These are phyloP conservation scores for Spathaspora sp. DNA, from an alignment of 805 yeast genomes.

Conservation along the genomic window DNA sequence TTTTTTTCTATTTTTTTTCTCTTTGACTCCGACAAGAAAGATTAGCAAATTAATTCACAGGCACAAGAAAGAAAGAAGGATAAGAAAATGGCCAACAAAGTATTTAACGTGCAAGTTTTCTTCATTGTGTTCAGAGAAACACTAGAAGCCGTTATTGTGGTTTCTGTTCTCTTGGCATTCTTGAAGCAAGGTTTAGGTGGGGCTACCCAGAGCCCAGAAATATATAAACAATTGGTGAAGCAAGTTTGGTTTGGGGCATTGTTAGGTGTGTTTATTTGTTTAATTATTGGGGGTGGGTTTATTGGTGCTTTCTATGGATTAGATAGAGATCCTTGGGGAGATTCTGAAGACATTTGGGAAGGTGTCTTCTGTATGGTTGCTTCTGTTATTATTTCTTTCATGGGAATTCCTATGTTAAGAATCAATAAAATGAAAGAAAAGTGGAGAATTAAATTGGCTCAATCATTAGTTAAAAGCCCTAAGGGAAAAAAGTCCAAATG, in stretches of 20 bases:
- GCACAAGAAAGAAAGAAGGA: neutral
- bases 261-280: conserved; percentile 68
- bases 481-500: conserved; percentile 33
- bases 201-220: conserved; percentile 36
- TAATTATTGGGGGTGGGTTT: conserved; percentile 82
- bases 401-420: conserved; percentile 94
- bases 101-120: conserved; percentile 68
- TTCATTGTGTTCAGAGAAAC: conserved; percentile 89
- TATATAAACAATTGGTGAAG: conserved; percentile 54
- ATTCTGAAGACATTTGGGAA: conserved; percentile 91
- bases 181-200: conserved; percentile 78
- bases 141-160: conserved; percentile 81
- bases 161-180: conserved; percentile 85
- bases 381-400: conserved; percentile 74
- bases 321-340: conserved; percentile 75
- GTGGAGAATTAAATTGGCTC: conserved; percentile 91
- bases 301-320: conserved; percentile 87
- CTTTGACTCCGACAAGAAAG: neutral
- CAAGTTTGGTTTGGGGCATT: conserved; percentile 85
- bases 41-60: neutral
- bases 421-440: conserved; percentile 91
- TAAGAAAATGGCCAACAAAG: conserved; percentile 38
- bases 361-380: conserved; percentile 89
- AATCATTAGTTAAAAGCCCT: conserved; percentile 63
- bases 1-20: neutral